Percentiles rank a stretch among this genome's conserved stretches.
Conservation (phyloP, 2,329 filamentous ascomycete genomes). For the Geosmithia morbida region DNA sequence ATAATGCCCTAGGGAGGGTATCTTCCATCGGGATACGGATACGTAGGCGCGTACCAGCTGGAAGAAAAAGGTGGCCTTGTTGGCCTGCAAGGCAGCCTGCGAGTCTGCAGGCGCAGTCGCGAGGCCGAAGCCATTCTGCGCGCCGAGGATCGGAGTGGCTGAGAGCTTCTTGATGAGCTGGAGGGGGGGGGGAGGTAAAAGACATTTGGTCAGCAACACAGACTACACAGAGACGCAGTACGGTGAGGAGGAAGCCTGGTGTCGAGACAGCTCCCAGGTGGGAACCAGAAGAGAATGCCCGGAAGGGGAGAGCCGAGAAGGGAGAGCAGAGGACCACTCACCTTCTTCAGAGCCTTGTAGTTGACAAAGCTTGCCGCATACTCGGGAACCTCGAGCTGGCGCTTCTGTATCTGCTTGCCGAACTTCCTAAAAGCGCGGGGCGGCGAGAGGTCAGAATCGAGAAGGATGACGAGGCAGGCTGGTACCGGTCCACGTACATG, state of each 20-base stretch:
- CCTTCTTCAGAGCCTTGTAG: conserved; percentile 99
- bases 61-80: conserved; percentile 98
- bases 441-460: background rate
- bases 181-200: conserved; percentile 4
- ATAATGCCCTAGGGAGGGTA: background rate
- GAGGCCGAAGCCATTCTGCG: conserved; percentile 51
- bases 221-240: no score
- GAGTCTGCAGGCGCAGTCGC: conserved; percentile 45
- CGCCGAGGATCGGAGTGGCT: conserved; percentile 69
- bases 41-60: conserved; percentile 53
- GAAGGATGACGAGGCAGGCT: background rate
- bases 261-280: background rate
- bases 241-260: background rate
- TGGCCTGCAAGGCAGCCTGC: conserved; percentile 84
- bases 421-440: conserved; percentile 65
- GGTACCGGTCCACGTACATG: background rate
- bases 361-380: conserved; percentile 99
- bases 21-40: background rate
- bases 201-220: background rate
- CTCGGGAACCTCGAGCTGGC: conserved; percentile 96
- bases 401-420: conserved; percentile 98
- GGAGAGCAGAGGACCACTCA: conserved; percentile 20
- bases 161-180: conserved; percentile 98
- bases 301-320: background rate
- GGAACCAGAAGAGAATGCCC: no score